Base-by-base conservation (phyloP, 2,329 filamentous ascomycete genomes). In the Botrytis squamosa region DNA sequence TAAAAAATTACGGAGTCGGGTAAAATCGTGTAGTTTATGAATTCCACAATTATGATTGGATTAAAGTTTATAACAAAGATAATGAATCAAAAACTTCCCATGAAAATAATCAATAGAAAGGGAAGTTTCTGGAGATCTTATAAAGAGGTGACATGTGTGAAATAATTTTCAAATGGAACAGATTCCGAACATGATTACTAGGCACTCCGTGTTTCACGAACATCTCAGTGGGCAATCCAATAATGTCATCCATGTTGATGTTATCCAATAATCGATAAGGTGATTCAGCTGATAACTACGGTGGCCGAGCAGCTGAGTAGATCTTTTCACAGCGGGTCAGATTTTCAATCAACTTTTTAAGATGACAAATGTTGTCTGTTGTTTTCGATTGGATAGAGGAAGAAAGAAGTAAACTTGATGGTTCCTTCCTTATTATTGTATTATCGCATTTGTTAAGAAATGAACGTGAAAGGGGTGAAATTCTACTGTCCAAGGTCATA, bases 41-140 rank as follows among this genome's bases (percentile, higher is more conserved):
- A 73, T 74, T 14, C 29, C 33, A 38, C 29, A 62, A n/a, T 12
- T 65, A 5, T 72, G n/a, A 74, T 74, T 74, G 72, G 72, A 65
- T 59, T 18, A 38, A 72, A 18, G 33, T 20, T 29, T 14, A 44
- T 9, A 42, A 60, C 29, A 36, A 64, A 52, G 55, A 64, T 25
- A 29, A 63, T 44, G 14, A 12, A 20, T 49, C 18, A 42, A 65
- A 42, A 71, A 33, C 40, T 20, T 18, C n/a, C 8, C 20, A 29
- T 65, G 25, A 44, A 12, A 40, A 66, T 22, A 42, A 42, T 52
- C 3, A 36, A 57, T 12, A 9, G 25, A 52, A 16, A 20, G n/a
- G 16, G 46, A 72, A 42, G 60, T 18, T 59, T 33, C 14, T 40
- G 4, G 42, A 49, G 57, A 52, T 66, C 22, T 65, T 71, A 71